These are phyloP conservation scores for Mycena galericulata DNA, from an alignment of 768 basidiomycete species.

Conservation along the genomic window DNA sequence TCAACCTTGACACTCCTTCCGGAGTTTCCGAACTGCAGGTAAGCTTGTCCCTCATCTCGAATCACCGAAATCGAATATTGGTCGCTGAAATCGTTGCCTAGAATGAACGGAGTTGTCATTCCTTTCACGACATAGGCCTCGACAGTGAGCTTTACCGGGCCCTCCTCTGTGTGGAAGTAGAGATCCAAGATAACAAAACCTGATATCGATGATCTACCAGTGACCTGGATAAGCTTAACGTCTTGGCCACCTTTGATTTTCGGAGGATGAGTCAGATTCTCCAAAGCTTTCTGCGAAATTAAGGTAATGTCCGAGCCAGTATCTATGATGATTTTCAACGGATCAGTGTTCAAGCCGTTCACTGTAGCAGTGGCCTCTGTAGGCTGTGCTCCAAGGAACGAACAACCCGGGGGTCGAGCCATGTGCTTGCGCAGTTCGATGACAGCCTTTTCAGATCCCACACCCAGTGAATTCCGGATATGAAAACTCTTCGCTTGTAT, in stretches of 20 bases:
- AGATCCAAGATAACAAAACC: constrained; percentile 45
- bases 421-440: constrained; percentile 35
- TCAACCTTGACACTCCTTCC: neutral
- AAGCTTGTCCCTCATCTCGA: constrained; percentile 23
- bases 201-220: constrained; percentile 41
- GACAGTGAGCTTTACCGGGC: constrained; percentile 39
- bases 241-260: constrained; percentile 35
- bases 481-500: constrained; percentile 1
- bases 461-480: neutral
- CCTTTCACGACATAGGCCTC: constrained; percentile 36
- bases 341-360: too few relatives aligned
- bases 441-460: neutral
- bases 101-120: constrained; percentile 43
- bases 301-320: too few relatives aligned
- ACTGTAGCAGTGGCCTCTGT: too few relatives aligned
- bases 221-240: constrained; percentile 49
- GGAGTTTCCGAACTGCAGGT: constrained; percentile 8
- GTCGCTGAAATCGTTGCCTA: constrained; percentile 49
- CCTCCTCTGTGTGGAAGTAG: constrained; percentile 37
- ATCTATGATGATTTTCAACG: too few relatives aligned
- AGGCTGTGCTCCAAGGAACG: too few relatives aligned
- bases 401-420: constrained; percentile 44
- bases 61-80: constrained; percentile 46
- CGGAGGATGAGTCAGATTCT: neutral
- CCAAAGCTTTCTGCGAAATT: too few relatives aligned